These are phyloP conservation scores for Alternaria consortialis DNA, from an alignment of 2,329 filamentous ascomycete species.

Conservation along the genomic window DNA sequence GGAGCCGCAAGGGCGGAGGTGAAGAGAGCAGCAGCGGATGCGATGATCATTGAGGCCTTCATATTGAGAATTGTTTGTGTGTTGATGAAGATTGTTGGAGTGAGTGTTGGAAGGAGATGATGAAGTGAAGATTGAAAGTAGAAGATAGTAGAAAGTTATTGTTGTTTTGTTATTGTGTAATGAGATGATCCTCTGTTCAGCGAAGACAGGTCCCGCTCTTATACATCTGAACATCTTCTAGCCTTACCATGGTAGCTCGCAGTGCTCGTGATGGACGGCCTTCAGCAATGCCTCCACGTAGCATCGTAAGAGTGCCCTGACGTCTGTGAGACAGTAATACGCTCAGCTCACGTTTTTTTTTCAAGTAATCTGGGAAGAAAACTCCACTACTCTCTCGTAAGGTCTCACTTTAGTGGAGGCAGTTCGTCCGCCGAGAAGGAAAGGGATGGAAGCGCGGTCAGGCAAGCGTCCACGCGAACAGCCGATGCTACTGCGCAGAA, in stretches of 20 bases:
- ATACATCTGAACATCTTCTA: constrained; percentile 1
- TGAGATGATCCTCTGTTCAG: background rate
- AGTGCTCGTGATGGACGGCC: background rate
- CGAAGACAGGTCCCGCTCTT: background rate
- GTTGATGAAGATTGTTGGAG: background rate
- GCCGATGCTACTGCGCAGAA: background rate
- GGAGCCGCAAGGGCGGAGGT: constrained; percentile 12
- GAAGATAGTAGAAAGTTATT: constrained; percentile 8
- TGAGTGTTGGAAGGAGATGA: background rate
- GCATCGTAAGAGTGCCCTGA: background rate
- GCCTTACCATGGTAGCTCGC: background rate
- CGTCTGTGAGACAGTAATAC: background rate
- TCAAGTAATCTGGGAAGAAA: background rate
- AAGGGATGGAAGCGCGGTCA: background rate
- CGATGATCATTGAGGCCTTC: constrained; percentile 13
- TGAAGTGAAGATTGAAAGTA: background rate
- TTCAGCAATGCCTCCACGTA: constrained; percentile 7
- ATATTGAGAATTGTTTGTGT: constrained; percentile 10
- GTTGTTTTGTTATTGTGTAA: constrained; percentile 9
- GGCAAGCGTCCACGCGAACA: background rate
- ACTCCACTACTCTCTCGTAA: background rate
- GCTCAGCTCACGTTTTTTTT: background rate
- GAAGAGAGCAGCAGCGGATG: constrained; percentile 3
- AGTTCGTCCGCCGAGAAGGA: background rate
- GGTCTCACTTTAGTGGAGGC: constrained; percentile 11